These are phyloP conservation scores for Cynara cardunculus DNA, from an alignment of 129 eudicot genomes.

Conservation along the genomic window DNA sequence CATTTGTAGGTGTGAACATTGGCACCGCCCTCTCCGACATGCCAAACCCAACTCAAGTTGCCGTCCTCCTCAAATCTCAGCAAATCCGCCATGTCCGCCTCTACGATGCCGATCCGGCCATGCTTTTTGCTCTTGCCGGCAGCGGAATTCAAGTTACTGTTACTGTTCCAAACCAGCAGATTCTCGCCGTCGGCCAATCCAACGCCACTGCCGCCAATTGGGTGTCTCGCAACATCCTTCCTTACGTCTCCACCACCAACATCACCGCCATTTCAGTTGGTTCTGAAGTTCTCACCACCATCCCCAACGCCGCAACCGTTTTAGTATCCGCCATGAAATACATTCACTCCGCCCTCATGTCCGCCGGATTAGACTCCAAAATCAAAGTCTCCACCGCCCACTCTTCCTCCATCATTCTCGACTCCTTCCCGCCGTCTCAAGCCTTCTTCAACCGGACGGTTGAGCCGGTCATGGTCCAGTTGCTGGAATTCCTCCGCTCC, in stretches of 20 bases:
- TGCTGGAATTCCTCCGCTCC: conserved; percentile 32
- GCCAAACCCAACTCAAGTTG: conserved; percentile 84
- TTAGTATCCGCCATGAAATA: conserved; percentile 23
- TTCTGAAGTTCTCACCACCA: conserved; percentile 34
- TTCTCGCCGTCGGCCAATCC: conserved; percentile 41
- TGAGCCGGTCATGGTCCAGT: conserved; percentile 30
- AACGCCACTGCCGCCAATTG: conserved; percentile 36
- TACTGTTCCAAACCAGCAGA: conserved; percentile 34
- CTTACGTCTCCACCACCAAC: conserved; percentile 32
- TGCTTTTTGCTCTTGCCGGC: conserved; percentile 68
- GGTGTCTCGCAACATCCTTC: conserved; percentile 34
- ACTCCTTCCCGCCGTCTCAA: conserved; percentile 41
- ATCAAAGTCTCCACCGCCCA: conserved; percentile 41
- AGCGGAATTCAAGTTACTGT: conserved; percentile 56
- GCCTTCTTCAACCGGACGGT: conserved; percentile 33
- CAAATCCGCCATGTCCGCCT: conserved; percentile 69
- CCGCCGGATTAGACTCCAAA: conserved; percentile 20
- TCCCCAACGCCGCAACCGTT: conserved; percentile 34
- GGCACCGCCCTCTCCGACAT: conserved; percentile 78
- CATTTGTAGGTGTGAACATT: conserved; percentile 70
- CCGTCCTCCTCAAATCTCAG: conserved; percentile 66
- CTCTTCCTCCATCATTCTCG: conserved; percentile 34
- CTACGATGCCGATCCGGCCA: conserved; percentile 61
- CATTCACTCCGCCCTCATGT: conserved; percentile 30
- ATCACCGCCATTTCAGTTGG: conserved; percentile 41